phyloP scores from a whole-genome alignment of 495 filamentous ascomycete genomes.

The Aspergillus nanangensis region DNA sequence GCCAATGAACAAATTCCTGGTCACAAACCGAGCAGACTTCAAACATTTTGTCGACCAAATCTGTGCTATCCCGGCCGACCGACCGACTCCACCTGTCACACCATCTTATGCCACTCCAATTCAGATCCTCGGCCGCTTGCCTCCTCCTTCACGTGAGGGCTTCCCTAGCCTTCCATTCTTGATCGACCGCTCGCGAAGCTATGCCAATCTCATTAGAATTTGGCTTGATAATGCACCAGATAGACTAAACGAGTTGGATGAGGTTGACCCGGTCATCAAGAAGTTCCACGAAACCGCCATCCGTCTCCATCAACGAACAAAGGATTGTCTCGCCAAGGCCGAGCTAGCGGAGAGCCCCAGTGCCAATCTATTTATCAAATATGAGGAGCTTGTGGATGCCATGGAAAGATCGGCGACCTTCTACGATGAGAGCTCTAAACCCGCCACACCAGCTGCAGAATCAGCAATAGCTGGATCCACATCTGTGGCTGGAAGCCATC shows the following conservation, averaged over 20 bases:
- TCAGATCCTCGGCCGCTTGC: conserved; percentile 81
- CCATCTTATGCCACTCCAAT: conserved; percentile 91
- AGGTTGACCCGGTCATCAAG: conserved; percentile 32
- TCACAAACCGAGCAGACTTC: conserved; percentile 56
- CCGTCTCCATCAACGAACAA: conserved; percentile 65
- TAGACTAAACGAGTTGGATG: conserved; percentile 29
- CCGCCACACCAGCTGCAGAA: conserved; percentile 37
- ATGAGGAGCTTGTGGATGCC: conserved; percentile 73
- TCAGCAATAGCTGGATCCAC: conserved; percentile 34
- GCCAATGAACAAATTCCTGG: conserved; percentile 77
- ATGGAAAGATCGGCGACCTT: conserved; percentile 51
- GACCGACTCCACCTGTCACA: conserved; percentile 58
- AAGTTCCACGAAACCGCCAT: conserved; percentile 76
- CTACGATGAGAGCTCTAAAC: conserved; percentile 36
- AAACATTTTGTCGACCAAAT: conserved; percentile 84
- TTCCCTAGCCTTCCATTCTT: conserved; percentile 94
- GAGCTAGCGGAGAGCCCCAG: conserved; percentile 67
- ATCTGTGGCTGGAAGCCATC: conserved; percentile 27
- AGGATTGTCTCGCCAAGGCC: conserved; percentile 63
- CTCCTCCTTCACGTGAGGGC: conserved; percentile 79
- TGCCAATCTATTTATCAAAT: conserved; percentile 55
- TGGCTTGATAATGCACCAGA: conserved; percentile 66
- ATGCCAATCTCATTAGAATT: conserved; percentile 79
- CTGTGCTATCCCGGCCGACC: conserved; percentile 74
- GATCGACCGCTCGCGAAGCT: conserved; percentile 85